These are phyloP conservation scores for Calonectria crousiana DNA, from an alignment of 2,329 filamentous ascomycete genomes.

Conservation along the genomic window DNA sequence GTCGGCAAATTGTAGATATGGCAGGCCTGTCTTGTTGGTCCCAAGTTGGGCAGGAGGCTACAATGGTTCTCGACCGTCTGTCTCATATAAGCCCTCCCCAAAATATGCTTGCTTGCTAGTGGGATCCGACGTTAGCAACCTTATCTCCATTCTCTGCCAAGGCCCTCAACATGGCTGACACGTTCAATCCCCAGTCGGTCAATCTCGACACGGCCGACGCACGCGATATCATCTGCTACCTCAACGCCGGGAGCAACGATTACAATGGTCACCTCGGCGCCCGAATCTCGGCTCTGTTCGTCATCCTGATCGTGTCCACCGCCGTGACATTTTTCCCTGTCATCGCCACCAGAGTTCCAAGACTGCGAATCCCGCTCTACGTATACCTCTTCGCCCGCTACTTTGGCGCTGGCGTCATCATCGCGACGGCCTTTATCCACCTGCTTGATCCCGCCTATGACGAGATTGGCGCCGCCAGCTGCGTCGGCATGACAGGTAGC, in stretches of 20 bases:
- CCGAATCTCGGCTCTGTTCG: not conserved
- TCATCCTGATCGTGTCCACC: not conserved
- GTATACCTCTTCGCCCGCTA: not conserved
- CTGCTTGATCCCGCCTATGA: not conserved
- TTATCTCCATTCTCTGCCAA: not conserved
- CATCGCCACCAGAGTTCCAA: not conserved
- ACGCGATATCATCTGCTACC: not conserved
- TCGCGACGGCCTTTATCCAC: not conserved
- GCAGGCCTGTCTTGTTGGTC: not conserved
- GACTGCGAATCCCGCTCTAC: not conserved
- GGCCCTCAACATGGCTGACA: not conserved
- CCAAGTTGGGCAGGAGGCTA: not conserved
- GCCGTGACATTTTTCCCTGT: not conserved
- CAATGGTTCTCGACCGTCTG: not conserved
- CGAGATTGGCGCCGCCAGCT: not conserved
- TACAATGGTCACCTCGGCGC: not conserved
- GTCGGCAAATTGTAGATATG: not conserved
- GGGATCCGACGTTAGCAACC: not conserved
- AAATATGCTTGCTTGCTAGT: not conserved
- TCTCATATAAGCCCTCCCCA: not conserved
- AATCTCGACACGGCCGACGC: not conserved
- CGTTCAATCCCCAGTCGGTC: not conserved
- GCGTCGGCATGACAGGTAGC: not conserved
- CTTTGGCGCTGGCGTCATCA: not conserved
- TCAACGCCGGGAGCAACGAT: not conserved